These are phyloP conservation scores for Penicillium brasilianum DNA, from an alignment of 2,329 filamentous ascomycete species.

Conservation along the genomic window DNA sequence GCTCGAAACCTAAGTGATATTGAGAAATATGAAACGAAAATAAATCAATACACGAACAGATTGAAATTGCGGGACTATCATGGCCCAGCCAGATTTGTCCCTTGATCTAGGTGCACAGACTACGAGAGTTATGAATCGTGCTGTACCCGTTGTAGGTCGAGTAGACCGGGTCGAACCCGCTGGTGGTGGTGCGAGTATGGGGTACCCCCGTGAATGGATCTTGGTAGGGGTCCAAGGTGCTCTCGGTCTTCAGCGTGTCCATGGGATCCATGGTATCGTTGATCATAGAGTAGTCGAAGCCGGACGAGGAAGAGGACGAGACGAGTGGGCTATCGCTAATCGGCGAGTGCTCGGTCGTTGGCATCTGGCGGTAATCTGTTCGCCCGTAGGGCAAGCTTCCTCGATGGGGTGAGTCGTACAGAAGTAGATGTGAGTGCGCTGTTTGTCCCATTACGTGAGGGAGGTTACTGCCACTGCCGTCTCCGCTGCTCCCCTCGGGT, in stretches of 20 bases:
- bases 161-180: conserved; percentile 41
- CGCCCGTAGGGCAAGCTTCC: conserved; percentile 39
- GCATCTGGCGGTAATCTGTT: conserved; percentile 44
- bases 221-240: conserved; percentile 42
- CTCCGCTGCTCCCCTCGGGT: conserved; percentile 63
- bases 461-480: conserved; percentile 37
- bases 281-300: conserved; percentile 44
- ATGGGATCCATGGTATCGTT: conserved; percentile 47
- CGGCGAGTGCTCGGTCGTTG: conserved; percentile 43
- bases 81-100: background rate
- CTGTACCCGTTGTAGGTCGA: conserved; percentile 43
- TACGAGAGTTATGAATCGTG: conserved; percentile 39
- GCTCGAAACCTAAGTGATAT: conserved; percentile 10
- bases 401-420: conserved; percentile 43
- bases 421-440: conserved; percentile 39
- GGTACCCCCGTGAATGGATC: conserved; percentile 36
- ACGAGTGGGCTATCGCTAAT: conserved; percentile 46
- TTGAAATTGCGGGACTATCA: background rate
- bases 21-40: background rate
- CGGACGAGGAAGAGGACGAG: conserved; percentile 47
- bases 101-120: conserved; percentile 40
- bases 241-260: conserved; percentile 43
- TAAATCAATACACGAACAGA: background rate
- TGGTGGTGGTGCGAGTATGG: conserved; percentile 31
- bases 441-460: conserved; percentile 38